Conservation (phyloP, 257 asterid genomes). For the Ocimum tenuiflorum region DNA sequence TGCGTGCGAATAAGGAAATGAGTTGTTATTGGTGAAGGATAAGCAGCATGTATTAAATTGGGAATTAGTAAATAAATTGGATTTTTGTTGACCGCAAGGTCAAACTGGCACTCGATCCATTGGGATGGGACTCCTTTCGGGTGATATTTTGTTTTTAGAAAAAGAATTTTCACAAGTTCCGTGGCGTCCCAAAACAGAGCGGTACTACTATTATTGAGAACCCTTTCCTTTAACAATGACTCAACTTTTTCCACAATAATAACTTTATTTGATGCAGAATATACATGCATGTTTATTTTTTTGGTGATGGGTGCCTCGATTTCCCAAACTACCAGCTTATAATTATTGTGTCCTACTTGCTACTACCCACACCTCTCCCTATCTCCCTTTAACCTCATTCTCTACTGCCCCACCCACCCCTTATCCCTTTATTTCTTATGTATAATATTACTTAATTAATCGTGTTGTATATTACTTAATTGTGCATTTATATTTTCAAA, state of each 20-base stretch:
- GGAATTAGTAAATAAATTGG: too few relatives aligned
- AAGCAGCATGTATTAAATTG: too few relatives aligned
- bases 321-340: background rate
- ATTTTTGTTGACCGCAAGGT: background rate
- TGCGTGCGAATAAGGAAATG: too few relatives aligned
- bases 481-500: too few relatives aligned
- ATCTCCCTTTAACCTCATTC: too few relatives aligned
- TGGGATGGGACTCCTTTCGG: background rate
- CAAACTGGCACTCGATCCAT: background rate
- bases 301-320: conserved; percentile 21
- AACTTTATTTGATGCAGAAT: background rate
- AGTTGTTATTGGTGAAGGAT: too few relatives aligned
- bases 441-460: too few relatives aligned
- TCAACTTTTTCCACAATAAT: background rate
- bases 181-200: conserved; percentile 12
- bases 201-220: conserved; percentile 22
- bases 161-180: conserved; percentile 13
- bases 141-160: background rate
- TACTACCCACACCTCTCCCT: background rate
- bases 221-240: conserved; percentile 18
- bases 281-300: background rate
- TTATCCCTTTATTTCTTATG: too few relatives aligned
- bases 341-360: background rate
- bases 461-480: too few relatives aligned
- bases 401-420: too few relatives aligned